Evolutionary conservation across 805 yeast genomes (phyloP).

Genomic region (Ogataea corticis): DNA sequence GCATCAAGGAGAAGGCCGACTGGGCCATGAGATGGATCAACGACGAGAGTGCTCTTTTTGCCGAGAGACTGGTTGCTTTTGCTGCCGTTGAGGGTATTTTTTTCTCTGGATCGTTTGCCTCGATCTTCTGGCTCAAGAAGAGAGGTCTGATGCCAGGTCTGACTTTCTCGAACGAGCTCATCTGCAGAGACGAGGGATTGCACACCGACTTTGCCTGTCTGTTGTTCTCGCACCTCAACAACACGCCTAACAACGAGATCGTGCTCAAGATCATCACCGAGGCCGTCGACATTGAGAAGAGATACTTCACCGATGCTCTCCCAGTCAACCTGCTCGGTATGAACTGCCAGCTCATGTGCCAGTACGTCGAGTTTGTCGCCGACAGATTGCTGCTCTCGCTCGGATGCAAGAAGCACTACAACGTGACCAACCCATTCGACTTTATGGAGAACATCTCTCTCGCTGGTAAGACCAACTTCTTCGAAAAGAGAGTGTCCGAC

Average conservation of each 20-base stretch:
- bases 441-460: slow-evolving; percentile 98
- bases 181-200: slow-evolving; percentile 97
- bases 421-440: slow-evolving; percentile 92
- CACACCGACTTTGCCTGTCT: slow-evolving; percentile 98
- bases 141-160: slow-evolving; percentile 99
- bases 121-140: slow-evolving; percentile 98
- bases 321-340: slow-evolving; percentile 93
- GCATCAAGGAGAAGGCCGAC: slow-evolving; percentile 95
- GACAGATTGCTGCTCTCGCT: slow-evolving; percentile 90
- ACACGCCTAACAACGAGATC: slow-evolving; percentile 79
- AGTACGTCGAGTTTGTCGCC: slow-evolving; percentile 96
- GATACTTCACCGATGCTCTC: slow-evolving; percentile 91
- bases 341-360: slow-evolving; percentile 93
- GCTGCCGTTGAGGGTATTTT: slow-evolving; percentile 99
- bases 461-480: slow-evolving; percentile 98
- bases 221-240: slow-evolving; percentile 86
- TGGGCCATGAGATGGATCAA: slow-evolving; percentile 99
- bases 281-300: slow-evolving; percentile 93
- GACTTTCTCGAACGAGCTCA: slow-evolving; percentile 95
- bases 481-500: slow-evolving; percentile 97
- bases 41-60: slow-evolving; percentile 85
- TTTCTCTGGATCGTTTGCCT: slow-evolving; percentile 97
- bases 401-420: slow-evolving; percentile 87
- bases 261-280: slow-evolving; percentile 88
- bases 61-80: slow-evolving; percentile 94